Evolutionary conservation across 1,284 basidiomycete species (phyloP), one percentile per base, ranked within the genome.

Genomic region (Ceratobasidium sp.): DNA sequence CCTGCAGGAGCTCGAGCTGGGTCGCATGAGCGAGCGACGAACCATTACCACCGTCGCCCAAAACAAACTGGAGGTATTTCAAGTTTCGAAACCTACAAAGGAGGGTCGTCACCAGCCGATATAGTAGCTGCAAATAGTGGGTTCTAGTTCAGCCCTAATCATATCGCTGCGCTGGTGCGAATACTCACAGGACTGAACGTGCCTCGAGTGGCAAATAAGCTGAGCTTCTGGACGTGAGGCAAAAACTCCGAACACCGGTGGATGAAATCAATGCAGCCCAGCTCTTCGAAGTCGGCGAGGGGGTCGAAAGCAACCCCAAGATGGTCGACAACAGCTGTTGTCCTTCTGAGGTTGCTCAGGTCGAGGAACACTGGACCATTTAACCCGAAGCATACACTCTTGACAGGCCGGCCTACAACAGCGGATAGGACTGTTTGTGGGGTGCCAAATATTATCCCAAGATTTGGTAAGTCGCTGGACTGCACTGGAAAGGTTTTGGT

Each of bases 301-400:
- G 66, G 66, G 38, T 69, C 66, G 18, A 69, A 69, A 23, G 66
- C 66, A 26, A 69, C 66, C 47, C 66, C 66, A 1, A 69, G 41
- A 43, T 69, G 66, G 21, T 69, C 66, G 41, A 69, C 54, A 41
- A n/a, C 35, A n/a, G 58, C 66, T 26, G 66, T 69, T 4, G 66
- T 69, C 44, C 32, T 30, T 23, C 52, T 38, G 21, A 69, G 66
- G 23, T 55, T 47, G 28, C 52, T 44, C 21, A 69, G 30, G 43
- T 69, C 66, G 35, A 69, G 43, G 43, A 30, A 28, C 26, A 58
- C 54, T 8, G 52, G 66, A 46, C 66, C 66, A 30, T 69, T 69
- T 28, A 69, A 44, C 5, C 66, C 66, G 28, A 69, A 69, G 28
- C 66, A 69, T 38, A 58, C 66, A 21, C 66, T 69, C 23, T 41